A percentile compares a stretch with the other conserved stretches of the same genome.
Evolutionary conservation across 257 asterid genomes (phyloP).

Genomic region (Gentiana dahurica): DNA sequence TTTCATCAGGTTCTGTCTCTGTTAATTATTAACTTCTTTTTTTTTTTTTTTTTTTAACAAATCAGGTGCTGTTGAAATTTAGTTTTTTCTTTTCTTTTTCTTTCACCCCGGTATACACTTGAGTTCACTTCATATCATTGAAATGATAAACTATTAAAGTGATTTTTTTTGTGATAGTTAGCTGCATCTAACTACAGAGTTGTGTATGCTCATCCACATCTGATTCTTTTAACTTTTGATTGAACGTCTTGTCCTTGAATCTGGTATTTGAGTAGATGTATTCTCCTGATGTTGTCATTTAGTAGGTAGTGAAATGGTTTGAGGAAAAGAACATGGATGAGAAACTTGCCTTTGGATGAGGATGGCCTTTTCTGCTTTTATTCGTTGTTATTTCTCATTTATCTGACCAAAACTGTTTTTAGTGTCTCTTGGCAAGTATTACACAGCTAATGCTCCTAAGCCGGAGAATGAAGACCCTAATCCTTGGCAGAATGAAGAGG

Average conservation of each 20-base stretch:
- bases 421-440: conserved; percentile 59
- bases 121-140: not conserved
- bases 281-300: not conserved
- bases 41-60: too few species aligned
- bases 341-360: not conserved
- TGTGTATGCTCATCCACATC: too few species aligned
- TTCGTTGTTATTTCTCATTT: not conserved
- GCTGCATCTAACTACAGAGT: too few species aligned
- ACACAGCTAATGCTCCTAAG: conserved; percentile 18
- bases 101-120: not conserved
- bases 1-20: too few species aligned
- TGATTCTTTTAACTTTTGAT: too few species aligned
- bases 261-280: not conserved
- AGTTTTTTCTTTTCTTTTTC: not conserved
- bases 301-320: not conserved
- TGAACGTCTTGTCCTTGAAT: not conserved
- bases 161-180: too few species aligned
- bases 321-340: not conserved
- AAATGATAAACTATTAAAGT: not conserved
- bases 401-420: conserved; percentile 10
- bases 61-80: not conserved
- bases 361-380: not conserved
- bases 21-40: too few species aligned
- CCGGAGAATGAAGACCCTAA: conserved; percentile 21
- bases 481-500: conserved; percentile 30